These are phyloP conservation scores for Talaromyces sp. DNA, from an alignment of 2,329 filamentous ascomycete genomes.

Conservation along the genomic window DNA sequence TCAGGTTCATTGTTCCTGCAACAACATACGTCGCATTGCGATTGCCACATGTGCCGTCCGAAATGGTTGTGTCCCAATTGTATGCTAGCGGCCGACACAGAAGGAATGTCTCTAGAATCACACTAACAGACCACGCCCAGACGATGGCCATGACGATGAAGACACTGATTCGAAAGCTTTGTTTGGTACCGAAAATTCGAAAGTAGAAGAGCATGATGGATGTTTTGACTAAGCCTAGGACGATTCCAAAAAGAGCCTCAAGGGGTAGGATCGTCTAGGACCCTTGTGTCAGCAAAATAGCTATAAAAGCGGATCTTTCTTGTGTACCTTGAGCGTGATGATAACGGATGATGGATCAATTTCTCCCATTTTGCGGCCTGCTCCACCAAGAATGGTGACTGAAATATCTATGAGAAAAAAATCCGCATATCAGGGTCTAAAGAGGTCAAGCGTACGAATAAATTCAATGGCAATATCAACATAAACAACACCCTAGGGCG, in stretches of 20 bases:
- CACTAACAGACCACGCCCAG: not conserved
- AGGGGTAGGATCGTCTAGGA: not conserved
- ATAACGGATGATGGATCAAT: not conserved
- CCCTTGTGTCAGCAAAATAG: not conserved
- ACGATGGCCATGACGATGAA: not conserved
- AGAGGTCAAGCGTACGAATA: not conserved
- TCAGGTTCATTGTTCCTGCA: conserved; percentile 1
- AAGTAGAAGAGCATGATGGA: conserved; percentile 14
- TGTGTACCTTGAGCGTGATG: not conserved
- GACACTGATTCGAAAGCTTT: not conserved
- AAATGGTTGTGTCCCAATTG: conserved; percentile 4
- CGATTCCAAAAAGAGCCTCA: not conserved
- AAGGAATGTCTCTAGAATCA: conserved; percentile 4
- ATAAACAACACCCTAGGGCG: not conserved
- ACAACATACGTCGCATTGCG: conserved; percentile 7
- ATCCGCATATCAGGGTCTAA: not conserved
- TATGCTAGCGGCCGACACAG: conserved; percentile 1
- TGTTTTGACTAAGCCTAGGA: not conserved
- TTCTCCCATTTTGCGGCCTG: not conserved
- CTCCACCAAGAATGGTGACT: not conserved
- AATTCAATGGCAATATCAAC: not conserved
- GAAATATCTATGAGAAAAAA: not conserved
- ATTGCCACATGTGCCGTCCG: conserved; percentile 5
- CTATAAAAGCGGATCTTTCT: not conserved
- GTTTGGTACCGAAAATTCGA: not conserved